These are phyloP conservation scores for Gentiana straminea DNA, from an alignment of 257 asterid genomes.

Conservation along the genomic window DNA sequence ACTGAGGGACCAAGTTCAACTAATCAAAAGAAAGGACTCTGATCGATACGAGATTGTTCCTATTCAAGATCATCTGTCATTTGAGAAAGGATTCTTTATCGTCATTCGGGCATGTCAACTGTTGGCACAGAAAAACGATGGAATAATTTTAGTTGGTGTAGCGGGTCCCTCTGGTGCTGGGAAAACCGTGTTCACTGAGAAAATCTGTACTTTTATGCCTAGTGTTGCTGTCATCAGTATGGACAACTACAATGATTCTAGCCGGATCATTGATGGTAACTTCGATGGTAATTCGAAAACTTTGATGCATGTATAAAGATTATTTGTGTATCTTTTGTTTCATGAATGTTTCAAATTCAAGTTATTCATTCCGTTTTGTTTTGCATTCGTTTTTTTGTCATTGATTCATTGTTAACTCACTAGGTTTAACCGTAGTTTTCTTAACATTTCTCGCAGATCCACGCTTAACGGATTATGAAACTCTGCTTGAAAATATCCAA, in stretches of 20 bases:
- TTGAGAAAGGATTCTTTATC: slow-evolving; percentile 89
- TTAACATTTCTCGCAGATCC: slow-evolving; percentile 53
- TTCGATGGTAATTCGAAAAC: slow-evolving; percentile 52
- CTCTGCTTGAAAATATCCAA: slow-evolving; percentile 76
- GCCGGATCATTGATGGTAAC: slow-evolving; percentile 88
- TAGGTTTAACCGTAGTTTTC: slow-evolving; percentile 13
- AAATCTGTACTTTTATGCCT: slow-evolving; percentile 77
- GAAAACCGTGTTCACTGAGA: slow-evolving; percentile 82
- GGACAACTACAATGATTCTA: slow-evolving; percentile 88
- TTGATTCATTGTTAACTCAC: background rate
- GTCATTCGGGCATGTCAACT: slow-evolving; percentile 87
- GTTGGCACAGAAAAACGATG: slow-evolving; percentile 84
- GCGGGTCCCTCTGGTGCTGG: slow-evolving; percentile 99
- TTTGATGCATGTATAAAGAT: too few relatives aligned
- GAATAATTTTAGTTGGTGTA: slow-evolving; percentile 72
- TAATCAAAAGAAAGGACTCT: slow-evolving; percentile 62
- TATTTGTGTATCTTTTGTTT: too few relatives aligned
- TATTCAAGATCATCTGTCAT: slow-evolving; percentile 67
- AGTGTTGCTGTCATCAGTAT: slow-evolving; percentile 76
- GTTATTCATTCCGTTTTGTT: background rate
- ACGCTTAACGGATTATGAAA: slow-evolving; percentile 94
- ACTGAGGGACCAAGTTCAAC: slow-evolving; percentile 80
- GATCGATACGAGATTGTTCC: slow-evolving; percentile 78
- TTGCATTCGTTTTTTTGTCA: background rate
- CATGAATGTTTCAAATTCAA: too few relatives aligned